A percentile compares a stretch with the other conserved stretches of the same genome.
Evolutionary conservation across 1,284 basidiomycete species (phyloP).

Genomic region (Moesziomyces globuligerus): DNA sequence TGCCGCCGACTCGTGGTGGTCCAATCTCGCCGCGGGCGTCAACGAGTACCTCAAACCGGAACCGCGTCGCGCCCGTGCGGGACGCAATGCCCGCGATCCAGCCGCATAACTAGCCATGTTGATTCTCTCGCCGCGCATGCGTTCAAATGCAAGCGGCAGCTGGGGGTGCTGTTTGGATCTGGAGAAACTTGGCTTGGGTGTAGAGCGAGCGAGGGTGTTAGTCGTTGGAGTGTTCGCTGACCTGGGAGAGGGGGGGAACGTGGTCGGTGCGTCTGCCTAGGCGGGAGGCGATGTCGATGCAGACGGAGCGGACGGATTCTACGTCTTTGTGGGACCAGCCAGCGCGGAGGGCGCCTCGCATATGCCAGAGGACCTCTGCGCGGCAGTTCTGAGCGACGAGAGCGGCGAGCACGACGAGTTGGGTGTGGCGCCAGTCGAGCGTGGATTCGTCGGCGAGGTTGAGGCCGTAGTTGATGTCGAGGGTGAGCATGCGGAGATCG

Average conservation of each 20-base stretch:
- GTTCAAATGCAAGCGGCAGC: slow-evolving; percentile 6
- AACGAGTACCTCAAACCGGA: slow-evolving; percentile 32
- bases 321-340: slow-evolving; percentile 33
- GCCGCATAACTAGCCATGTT: no score
- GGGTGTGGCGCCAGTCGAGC: slow-evolving; percentile 24
- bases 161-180: not conserved
- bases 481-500: slow-evolving; percentile 34
- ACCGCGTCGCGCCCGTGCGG: slow-evolving; percentile 2
- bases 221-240: slow-evolving; percentile 29
- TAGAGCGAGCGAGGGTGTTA: not conserved
- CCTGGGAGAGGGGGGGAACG: slow-evolving; percentile 14
- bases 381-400: slow-evolving; percentile 21
- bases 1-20: slow-evolving; percentile 31
- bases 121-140: no score
- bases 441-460: slow-evolving; percentile 15
- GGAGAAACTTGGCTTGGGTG: no score
- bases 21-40: slow-evolving; percentile 23
- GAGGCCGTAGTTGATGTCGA: slow-evolving; percentile 48
- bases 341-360: slow-evolving; percentile 26
- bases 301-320: slow-evolving; percentile 3
- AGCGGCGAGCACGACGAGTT: slow-evolving; percentile 24
- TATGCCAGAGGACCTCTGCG: slow-evolving; percentile 39
- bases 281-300: slow-evolving; percentile 8
- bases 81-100: slow-evolving; percentile 10
- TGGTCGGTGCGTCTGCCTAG: slow-evolving; percentile 12